These are phyloP conservation scores for Magnolia kwangsiensis DNA, from an alignment of 164 flowering plant species.

Conservation along the genomic window DNA sequence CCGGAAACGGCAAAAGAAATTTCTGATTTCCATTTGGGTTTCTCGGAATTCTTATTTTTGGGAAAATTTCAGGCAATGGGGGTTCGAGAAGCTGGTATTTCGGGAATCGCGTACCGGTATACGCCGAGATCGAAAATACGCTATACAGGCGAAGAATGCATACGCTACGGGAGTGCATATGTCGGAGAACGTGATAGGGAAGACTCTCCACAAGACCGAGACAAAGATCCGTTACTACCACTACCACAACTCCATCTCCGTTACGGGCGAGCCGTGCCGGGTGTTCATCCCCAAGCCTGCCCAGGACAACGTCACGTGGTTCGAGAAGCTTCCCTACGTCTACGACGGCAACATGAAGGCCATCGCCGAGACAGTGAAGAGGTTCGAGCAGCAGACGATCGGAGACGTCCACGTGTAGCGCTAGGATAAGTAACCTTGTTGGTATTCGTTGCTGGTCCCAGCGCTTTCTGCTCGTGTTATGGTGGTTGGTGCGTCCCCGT, in stretches of 20 bases:
- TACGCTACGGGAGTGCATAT: conserved; percentile 51
- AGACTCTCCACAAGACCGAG: conserved; percentile 43
- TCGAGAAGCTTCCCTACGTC: conserved; percentile 50
- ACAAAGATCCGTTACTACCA: conserved; percentile 55
- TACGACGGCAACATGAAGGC: conserved; percentile 59
- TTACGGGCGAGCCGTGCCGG: conserved; percentile 54
- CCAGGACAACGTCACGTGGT: conserved; percentile 35
- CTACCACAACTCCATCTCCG: conserved; percentile 60
- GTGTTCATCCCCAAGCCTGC: conserved; percentile 32
- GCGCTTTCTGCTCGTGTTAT: not conserved
- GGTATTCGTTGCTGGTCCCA: not conserved
- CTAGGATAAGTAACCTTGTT: not conserved
- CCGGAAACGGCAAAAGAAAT: not conserved
- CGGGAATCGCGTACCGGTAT: conserved; percentile 39
- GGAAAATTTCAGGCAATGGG: conserved; percentile 43
- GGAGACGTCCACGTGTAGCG: conserved; percentile 15
- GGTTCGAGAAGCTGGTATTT: conserved; percentile 53
- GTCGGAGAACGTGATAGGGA: conserved; percentile 48
- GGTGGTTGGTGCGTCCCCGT: not conserved
- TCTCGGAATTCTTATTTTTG: not conserved
- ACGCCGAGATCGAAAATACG: conserved; percentile 44
- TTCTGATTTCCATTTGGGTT: not conserved
- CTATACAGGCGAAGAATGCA: conserved; percentile 48
- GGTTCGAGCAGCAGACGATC: conserved; percentile 41
- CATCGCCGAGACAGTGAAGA: conserved; percentile 43